phyloP scores from a whole-genome alignment of 75 land plant species.

The Sequoiadendron giganteum region DNA sequence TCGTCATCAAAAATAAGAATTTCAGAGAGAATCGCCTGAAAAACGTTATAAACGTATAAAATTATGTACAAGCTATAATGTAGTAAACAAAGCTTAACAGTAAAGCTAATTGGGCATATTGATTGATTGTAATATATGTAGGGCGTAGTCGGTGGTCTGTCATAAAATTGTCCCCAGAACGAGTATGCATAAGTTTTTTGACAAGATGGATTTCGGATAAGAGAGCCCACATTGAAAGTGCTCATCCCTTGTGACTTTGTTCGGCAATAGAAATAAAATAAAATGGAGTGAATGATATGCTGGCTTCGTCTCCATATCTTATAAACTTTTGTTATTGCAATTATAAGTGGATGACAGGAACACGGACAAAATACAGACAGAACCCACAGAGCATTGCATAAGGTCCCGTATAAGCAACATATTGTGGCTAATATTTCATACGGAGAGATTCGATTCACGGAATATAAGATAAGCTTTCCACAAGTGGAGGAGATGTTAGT shows the following conservation, averaged over 20 bases:
- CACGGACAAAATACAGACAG: background rate
- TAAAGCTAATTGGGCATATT: background rate
- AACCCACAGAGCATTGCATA: background rate
- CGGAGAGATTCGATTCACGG: background rate
- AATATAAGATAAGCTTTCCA: background rate
- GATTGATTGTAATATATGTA: too few relatives aligned
- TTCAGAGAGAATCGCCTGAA: background rate
- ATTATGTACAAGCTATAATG: too few relatives aligned
- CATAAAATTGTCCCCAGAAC: background rate
- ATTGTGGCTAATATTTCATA: background rate
- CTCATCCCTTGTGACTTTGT: background rate
- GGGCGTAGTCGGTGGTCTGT: background rate
- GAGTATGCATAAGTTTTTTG: background rate
- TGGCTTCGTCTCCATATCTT: background rate
- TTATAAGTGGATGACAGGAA: background rate
- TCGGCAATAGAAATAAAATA: background rate
- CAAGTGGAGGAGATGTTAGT: background rate
- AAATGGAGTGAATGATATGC: background rate
- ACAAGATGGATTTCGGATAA: background rate
- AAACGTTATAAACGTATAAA: background rate
- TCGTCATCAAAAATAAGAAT: background rate
- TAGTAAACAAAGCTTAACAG: background rate
- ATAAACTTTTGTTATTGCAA: background rate
- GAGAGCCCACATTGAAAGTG: slow-evolving; percentile 2
- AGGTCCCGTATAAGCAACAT: background rate